These are phyloP conservation scores for Setaria italica DNA, from an alignment of 202 grass and related monocot species.

Conservation along the genomic window DNA sequence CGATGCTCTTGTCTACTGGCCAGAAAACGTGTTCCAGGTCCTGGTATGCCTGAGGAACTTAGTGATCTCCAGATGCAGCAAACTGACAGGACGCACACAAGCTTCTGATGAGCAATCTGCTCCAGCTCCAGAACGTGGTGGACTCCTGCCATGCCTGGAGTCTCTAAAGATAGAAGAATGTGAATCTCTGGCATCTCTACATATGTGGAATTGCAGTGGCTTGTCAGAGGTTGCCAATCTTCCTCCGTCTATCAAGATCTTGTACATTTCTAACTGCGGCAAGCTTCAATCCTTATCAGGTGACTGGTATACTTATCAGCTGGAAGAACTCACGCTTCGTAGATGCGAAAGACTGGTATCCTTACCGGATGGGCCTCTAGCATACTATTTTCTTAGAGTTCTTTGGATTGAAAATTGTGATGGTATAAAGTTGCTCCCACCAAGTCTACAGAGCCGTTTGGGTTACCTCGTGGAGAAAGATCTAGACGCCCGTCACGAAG, in stretches of 20 bases:
- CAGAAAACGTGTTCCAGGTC: conserved; percentile 34
- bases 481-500: background rate
- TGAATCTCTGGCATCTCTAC: too few species aligned
- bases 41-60: conserved; percentile 10
- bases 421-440: background rate
- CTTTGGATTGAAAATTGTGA: background rate
- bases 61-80: fast-evolving
- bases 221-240: background rate
- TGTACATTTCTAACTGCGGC: too few species aligned
- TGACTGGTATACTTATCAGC: background rate
- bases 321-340: background rate
- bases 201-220: background rate
- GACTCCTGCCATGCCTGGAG: background rate
- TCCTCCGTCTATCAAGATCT: background rate
- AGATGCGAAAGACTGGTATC: background rate
- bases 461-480: background rate
- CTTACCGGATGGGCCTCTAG: background rate
- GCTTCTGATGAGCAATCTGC: background rate
- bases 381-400: background rate
- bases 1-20: conserved; percentile 22
- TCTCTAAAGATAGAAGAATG: fast-evolving
- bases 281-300: too few species aligned
- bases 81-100: background rate
- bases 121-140: background rate
- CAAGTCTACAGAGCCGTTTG: background rate